phyloP scores from a whole-genome alignment of 225 moss, liverwort and hornwort species.

The Thuidium tamariscinum region DNA sequence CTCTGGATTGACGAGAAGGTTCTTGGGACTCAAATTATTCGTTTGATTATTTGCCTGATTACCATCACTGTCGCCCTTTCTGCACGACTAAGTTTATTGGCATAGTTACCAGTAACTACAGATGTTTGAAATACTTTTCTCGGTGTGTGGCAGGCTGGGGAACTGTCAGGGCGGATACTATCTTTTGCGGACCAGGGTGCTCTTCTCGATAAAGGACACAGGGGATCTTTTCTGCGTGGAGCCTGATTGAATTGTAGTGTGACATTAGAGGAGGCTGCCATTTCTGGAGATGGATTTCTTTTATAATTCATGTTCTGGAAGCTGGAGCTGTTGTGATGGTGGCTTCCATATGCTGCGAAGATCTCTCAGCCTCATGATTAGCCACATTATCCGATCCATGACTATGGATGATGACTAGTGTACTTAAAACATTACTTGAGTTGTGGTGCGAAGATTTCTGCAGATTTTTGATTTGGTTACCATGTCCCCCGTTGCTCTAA shows the following conservation, averaged over 20 bases:
- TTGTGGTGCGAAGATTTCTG: neutral
- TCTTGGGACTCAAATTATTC: neutral
- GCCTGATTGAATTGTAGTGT: conserved; percentile 6
- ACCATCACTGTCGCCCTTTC: neutral
- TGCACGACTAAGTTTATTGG: neutral
- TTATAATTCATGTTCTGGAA: neutral
- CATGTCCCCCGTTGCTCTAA: neutral
- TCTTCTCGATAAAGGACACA: conserved; percentile 17
- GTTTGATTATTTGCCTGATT: neutral
- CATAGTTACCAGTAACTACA: neutral
- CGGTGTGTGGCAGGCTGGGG: conserved; percentile 43
- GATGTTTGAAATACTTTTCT: neutral
- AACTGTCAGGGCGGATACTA: conserved; percentile 69
- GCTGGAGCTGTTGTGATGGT: neutral
- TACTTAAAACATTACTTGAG: neutral
- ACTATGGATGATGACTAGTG: neutral
- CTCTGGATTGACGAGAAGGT: conserved; percentile 96
- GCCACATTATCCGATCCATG: neutral
- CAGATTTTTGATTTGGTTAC: neutral
- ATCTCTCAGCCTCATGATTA: neutral
- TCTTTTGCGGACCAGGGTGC: conserved; percentile 48
- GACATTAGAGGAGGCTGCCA: too few relatives aligned
- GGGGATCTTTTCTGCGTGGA: conserved; percentile 33
- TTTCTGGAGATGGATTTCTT: neutral
- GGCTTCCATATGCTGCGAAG: neutral